These are phyloP conservation scores for Simmondsia chinensis DNA, from an alignment of 148 eudicot species.

Conservation along the genomic window DNA sequence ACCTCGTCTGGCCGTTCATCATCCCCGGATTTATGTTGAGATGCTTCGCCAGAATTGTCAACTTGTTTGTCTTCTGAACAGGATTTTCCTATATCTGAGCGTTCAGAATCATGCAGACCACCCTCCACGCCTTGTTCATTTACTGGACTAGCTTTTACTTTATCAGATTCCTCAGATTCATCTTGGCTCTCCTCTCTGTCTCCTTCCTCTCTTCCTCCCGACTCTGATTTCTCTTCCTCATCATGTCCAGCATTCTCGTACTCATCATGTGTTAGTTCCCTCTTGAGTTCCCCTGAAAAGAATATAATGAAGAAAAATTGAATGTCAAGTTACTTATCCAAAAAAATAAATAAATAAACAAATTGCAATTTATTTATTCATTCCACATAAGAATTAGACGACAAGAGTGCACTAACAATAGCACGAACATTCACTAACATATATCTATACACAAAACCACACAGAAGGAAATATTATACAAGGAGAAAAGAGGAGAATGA, in stretches of 20 bases:
- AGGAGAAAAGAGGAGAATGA: not conserved
- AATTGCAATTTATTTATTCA: too few species aligned
- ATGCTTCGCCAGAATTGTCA: slow-evolving; percentile 15
- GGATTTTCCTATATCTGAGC: slow-evolving; percentile 15
- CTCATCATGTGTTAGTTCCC: slow-evolving; percentile 18
- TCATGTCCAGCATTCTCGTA: slow-evolving; percentile 19
- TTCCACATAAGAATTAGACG: too few species aligned
- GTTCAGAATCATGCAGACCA: slow-evolving; percentile 9
- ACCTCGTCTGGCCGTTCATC: slow-evolving; percentile 23
- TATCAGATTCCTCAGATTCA: slow-evolving; percentile 29
- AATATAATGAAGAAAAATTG: not conserved
- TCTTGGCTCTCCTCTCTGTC: slow-evolving; percentile 25
- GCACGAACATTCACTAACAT: too few species aligned
- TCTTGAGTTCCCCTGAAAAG: slow-evolving; percentile 28
- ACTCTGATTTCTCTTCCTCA: slow-evolving; percentile 18
- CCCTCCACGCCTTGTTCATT: slow-evolving; percentile 12
- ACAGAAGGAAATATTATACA: slow-evolving; percentile 2
- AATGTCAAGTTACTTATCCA: too few species aligned
- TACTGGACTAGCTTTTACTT: slow-evolving; percentile 20
- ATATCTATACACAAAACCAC: too few species aligned
- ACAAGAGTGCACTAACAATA: too few species aligned
- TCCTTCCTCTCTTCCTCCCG: slow-evolving; percentile 13
- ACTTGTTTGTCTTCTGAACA: slow-evolving; percentile 13
- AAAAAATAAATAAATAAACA: too few species aligned
- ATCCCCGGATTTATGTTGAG: slow-evolving; percentile 17